Conservation (phyloP, 2,329 filamentous ascomycete genomes). For the Coniochaeta sp. region DNA sequence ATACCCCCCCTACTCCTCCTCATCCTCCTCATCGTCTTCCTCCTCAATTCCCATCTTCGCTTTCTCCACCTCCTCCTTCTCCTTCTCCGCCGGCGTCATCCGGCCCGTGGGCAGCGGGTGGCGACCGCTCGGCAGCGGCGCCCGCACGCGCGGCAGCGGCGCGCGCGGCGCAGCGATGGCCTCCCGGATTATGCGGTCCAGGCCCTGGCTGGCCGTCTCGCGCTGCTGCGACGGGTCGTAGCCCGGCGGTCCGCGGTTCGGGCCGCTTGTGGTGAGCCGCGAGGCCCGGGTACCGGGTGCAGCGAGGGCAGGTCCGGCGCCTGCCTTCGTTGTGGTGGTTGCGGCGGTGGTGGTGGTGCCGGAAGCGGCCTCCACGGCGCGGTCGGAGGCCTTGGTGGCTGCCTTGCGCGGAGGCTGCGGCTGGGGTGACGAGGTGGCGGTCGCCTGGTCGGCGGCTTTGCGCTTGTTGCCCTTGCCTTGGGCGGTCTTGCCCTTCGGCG, state of each 20-base stretch:
- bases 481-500: background rate
- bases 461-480: background rate
- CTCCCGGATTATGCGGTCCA: background rate
- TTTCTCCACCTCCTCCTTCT: background rate
- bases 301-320: background rate
- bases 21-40: background rate
- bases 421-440: background rate
- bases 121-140: background rate
- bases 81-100: background rate
- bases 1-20: background rate
- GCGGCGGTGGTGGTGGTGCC: background rate
- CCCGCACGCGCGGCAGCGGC: background rate
- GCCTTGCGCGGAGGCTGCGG: no score
- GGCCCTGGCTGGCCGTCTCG: background rate
- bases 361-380: no score
- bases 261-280: no score
- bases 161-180: background rate
- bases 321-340: background rate
- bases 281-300: background rate
- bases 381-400: no score
- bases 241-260: background rate
- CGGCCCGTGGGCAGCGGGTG: background rate
- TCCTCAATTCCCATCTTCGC: background rate
- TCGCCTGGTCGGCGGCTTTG: background rate
- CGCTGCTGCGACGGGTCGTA: background rate